These are phyloP conservation scores for Fragaria ananassa DNA, from an alignment of 306 rosid species.

Conservation along the genomic window DNA sequence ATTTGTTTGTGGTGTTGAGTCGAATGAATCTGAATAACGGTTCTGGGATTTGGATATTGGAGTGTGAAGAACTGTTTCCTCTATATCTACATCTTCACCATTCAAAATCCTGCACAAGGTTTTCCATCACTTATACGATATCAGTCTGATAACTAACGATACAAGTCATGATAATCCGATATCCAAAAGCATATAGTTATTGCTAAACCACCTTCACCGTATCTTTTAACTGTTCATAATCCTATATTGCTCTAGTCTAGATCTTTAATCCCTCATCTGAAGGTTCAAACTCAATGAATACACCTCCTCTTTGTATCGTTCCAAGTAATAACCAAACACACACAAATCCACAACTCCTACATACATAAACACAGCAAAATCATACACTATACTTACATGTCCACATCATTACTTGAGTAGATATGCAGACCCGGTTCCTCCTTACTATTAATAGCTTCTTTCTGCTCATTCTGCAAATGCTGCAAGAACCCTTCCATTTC, in stretches of 20 bases:
- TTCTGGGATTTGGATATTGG: conserved; percentile 46
- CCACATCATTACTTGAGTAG: conserved; percentile 81
- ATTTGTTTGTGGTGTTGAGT: conserved; percentile 51
- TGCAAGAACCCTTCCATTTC: conserved; percentile 86
- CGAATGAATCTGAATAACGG: conserved; percentile 39
- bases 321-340: background rate
- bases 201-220: background rate
- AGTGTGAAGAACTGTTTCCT: conserved; percentile 53
- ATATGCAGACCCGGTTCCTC: conserved; percentile 65
- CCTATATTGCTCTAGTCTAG: background rate
- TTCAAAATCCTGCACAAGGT: conserved; percentile 56
- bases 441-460: conserved; percentile 51
- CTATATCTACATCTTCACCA: conserved; percentile 44
- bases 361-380: background rate
- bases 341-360: conserved; percentile 10
- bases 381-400: conserved; percentile 48
- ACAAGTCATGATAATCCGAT: background rate
- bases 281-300: background rate
- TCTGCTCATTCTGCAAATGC: conserved; percentile 64
- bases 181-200: background rate
- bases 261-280: background rate
- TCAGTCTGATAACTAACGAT: background rate
- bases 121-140: conserved; percentile 8
- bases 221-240: background rate
- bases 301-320: background rate